Evolutionary conservation across 441 rosid species (phyloP).

Genomic region (Populus hybrid): DNA sequence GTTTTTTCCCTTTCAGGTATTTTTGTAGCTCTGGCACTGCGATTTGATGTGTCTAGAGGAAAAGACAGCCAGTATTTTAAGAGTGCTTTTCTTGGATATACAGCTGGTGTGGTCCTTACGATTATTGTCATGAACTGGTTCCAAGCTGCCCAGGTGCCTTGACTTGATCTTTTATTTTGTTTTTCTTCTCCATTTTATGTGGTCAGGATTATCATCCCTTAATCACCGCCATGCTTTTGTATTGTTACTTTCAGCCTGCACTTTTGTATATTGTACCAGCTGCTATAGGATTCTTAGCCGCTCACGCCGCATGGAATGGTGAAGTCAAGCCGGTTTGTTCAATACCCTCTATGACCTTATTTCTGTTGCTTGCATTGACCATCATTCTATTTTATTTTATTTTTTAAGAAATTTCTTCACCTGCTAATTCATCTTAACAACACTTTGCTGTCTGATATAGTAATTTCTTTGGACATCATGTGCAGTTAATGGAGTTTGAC

Average conservation of each 20-base stretch:
- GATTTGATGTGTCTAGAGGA: slow-evolving; percentile 92
- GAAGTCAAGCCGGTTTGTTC: slow-evolving; percentile 82
- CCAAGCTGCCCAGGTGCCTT: slow-evolving; percentile 90
- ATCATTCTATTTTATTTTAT: neutral
- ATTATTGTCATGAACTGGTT: slow-evolving; percentile 98
- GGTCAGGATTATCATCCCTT: neutral
- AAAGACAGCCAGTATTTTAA: slow-evolving; percentile 81
- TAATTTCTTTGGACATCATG: neutral
- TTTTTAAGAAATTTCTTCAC: neutral
- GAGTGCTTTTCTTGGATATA: slow-evolving; percentile 90
- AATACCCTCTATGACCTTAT: neutral
- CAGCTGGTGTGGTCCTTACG: slow-evolving; percentile 70
- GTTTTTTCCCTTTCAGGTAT: slow-evolving; percentile 50
- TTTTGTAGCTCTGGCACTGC: slow-evolving; percentile 87
- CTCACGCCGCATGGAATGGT: slow-evolving; percentile 84
- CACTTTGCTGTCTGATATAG: neutral
- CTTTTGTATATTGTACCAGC: slow-evolving; percentile 89
- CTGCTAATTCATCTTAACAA: neutral
- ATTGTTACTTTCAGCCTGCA: slow-evolving; percentile 69
- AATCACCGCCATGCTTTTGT: neutral
- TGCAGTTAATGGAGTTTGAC: slow-evolving; percentile 93
- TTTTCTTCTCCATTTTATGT: neutral
- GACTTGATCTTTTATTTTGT: neutral
- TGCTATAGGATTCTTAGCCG: slow-evolving; percentile 86
- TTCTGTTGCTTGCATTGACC: neutral